Evolutionary conservation across 2,329 filamentous ascomycete species (phyloP).

Genomic region (Metarhizium humberi): DNA sequence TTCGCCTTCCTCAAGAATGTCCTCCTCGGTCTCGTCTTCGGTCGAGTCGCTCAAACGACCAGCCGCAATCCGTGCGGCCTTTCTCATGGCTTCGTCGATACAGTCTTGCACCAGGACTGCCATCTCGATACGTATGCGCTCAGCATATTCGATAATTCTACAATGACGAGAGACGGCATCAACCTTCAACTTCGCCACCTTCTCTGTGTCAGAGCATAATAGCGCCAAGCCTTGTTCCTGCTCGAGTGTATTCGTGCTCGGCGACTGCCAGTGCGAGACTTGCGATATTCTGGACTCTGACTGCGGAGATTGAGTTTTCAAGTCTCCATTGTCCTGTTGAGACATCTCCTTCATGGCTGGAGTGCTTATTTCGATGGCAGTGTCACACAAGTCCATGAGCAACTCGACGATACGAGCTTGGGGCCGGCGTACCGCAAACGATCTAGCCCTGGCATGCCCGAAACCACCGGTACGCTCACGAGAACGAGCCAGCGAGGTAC

Average conservation of each 20-base stretch:
- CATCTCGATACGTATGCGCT: conserved; percentile 91
- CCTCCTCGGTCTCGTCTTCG: conserved; percentile 43
- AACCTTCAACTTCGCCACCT: conserved; percentile 75
- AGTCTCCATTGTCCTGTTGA: conserved; percentile 56
- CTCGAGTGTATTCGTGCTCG: conserved; percentile 80
- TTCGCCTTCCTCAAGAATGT: conserved; percentile 11
- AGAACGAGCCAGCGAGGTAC: conserved; percentile 61
- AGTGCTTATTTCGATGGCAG: conserved; percentile 86
- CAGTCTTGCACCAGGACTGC: conserved; percentile 90
- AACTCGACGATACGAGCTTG: conserved; percentile 91
- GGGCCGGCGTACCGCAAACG: conserved; percentile 84
- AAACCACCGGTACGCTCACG: conserved; percentile 66
- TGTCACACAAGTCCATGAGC: conserved; percentile 90
- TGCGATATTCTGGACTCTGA: conserved; percentile 93
- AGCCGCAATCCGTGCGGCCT: conserved; percentile 79
- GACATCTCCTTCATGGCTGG: conserved; percentile 83
- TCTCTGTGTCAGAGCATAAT: conserved; percentile 85
- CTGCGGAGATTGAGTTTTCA: conserved; percentile 88
- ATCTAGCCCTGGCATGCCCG: conserved; percentile 72
- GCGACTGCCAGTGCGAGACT: conserved; percentile 93
- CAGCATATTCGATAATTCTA: conserved; percentile 88
- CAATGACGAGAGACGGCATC: conserved; percentile 88
- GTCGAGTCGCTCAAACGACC: conserved; percentile 75
- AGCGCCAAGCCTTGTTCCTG: conserved; percentile 84
- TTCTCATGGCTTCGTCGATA: conserved; percentile 82